These are phyloP conservation scores for Globisporangium camurandrum DNA, from an alignment of 352 stramenopile genomes.

Conservation along the genomic window DNA sequence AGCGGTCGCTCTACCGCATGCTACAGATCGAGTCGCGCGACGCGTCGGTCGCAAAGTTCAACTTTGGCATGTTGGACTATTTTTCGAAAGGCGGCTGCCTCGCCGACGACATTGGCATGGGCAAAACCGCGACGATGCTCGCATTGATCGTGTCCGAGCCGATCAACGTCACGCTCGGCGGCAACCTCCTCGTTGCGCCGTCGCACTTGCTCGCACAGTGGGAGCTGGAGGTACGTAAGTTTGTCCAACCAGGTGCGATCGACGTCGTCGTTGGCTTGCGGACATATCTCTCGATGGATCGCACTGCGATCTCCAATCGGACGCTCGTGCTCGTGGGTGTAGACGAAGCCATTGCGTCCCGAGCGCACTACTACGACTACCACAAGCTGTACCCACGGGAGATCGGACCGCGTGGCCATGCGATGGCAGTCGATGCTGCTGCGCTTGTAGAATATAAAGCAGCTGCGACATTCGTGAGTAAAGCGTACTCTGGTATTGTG, in stretches of 20 bases:
- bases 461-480: conserved; percentile 75
- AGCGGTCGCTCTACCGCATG: conserved; percentile 81
- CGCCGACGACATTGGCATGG: conserved; percentile 76
- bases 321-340: conserved; percentile 78
- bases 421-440: conserved; percentile 35
- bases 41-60: conserved; percentile 52
- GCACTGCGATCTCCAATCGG: conserved; percentile 47
- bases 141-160: conserved; percentile 62
- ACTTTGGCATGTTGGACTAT: conserved; percentile 71
- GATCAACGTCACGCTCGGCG: conserved; percentile 32
- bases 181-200: conserved; percentile 68
- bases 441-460: conserved; percentile 53
- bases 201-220: conserved; percentile 78
- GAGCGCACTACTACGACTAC: conserved; percentile 49
- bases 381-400: conserved; percentile 50
- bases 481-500: conserved; percentile 66
- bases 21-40: conserved; percentile 72
- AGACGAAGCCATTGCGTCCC: conserved; percentile 61
- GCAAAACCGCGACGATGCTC: conserved; percentile 80
- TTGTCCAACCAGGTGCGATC: conserved; percentile 54
- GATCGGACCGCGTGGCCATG: conserved; percentile 20
- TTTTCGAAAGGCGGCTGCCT: conserved; percentile 64
- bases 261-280: conserved; percentile 60
- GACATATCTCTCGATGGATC: conserved; percentile 44
- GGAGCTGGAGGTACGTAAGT: conserved; percentile 75